Evolutionary conservation across 2,329 filamentous ascomycete species (phyloP).

Genomic region (Penicillium hesseltinei): DNA sequence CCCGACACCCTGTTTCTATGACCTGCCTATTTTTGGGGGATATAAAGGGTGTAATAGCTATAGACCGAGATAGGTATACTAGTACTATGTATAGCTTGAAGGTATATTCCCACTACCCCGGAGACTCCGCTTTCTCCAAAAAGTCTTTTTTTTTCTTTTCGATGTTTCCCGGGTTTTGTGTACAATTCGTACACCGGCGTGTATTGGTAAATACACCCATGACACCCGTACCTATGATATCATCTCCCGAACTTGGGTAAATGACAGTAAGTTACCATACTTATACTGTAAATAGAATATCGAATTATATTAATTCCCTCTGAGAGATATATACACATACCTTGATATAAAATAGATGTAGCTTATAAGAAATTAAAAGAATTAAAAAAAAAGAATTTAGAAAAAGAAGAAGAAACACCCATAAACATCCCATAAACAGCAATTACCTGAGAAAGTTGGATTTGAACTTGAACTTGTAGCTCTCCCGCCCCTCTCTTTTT

Average conservation of each 20-base stretch:
- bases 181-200: not conserved
- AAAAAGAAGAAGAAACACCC: not conserved
- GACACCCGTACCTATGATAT: constrained; percentile 12
- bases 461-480: constrained; percentile 8
- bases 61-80: not conserved
- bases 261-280: constrained; percentile 6
- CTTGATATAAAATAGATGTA: not conserved
- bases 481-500: constrained; percentile 23
- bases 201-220: constrained; percentile 4
- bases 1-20: constrained; percentile 29
- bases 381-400: not conserved
- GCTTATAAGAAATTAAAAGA: not conserved
- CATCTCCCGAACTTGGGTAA: constrained; percentile 6
- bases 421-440: not conserved
- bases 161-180: not conserved
- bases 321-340: not conserved
- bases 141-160: not conserved
- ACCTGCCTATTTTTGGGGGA: not conserved
- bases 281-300: not conserved
- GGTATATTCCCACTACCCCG: constrained; percentile 1
- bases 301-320: not conserved
- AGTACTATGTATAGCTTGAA: constrained; percentile 6
- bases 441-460: not conserved
- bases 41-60: not conserved
- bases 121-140: constrained; percentile 11